Evolutionary conservation across 2,329 filamentous ascomycete genomes (phyloP), one percentile per base, ranked within the genome.

Genomic region (Penicillium sp.): DNA sequence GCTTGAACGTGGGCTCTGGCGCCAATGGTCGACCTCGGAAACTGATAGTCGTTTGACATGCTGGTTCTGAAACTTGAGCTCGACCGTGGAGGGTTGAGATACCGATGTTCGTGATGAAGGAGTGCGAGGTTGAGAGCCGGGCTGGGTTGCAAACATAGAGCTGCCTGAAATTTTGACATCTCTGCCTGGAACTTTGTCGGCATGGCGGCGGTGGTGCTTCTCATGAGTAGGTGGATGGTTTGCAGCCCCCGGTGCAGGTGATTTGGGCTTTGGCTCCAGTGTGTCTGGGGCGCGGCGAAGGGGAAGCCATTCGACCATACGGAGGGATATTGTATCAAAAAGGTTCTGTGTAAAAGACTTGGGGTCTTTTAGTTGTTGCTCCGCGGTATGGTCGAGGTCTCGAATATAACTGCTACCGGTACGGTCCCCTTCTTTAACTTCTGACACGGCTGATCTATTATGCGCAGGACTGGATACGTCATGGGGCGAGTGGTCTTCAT

Each of bases 341-440:
- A 85, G 68, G 58, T 81, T 82, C 62, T 88, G 86, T 2, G 83
- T 82, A 55, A 87, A 84, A 2, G 85, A 87, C 65, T 84, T 84
- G 1, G 79, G 78, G 63, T 88, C 85, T 63, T 82, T 86, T 47
- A 72, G 61, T 21, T 61, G 67, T 41, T 72, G 68, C 25, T 70
- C 57, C 9, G 64, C 51, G 10, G 58, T 53, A 51, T 58, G 56
- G 27, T 67, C 60, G 29, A 69, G 63, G 15, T 68, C 68, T 13
- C 61, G 51, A 8, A 64, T 57, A 49, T 53, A 36, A 29, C 58
- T 63, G 3, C 36, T 36, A 11, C 59, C 60, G 11, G 46, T 48
- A 19, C 60, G 53, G 2, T 33, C 38, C 2, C 19, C 6, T 21
- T 21, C 52, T 16, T 36, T 43, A 23, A 39, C n/a, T 21, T 47